These are phyloP conservation scores for Eucalyptus melliodora DNA, from an alignment of 345 rosid species.

Conservation along the genomic window DNA sequence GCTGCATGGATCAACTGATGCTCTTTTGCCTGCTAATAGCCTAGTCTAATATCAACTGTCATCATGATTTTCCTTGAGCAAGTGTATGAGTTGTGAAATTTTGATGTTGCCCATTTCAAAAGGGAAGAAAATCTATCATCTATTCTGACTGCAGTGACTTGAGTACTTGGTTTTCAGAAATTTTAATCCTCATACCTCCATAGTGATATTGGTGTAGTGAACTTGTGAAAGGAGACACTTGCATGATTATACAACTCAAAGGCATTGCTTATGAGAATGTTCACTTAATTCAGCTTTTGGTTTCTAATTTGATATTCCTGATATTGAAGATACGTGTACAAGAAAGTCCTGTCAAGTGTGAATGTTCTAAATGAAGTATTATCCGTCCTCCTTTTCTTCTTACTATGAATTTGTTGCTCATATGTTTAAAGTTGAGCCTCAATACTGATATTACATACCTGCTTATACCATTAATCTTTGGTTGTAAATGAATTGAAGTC, in stretches of 20 bases:
- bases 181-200: background rate
- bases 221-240: background rate
- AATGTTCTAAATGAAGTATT: background rate
- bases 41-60: background rate
- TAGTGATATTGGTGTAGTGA: background rate
- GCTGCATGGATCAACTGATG: background rate
- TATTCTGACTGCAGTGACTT: background rate
- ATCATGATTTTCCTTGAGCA: background rate
- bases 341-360: background rate
- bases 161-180: background rate
- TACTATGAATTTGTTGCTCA: background rate
- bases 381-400: background rate
- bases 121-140: background rate
- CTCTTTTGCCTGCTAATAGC: background rate
- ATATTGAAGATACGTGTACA: background rate
- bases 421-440: background rate
- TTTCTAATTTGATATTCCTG: background rate
- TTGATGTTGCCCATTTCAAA: background rate
- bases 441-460: background rate
- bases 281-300: background rate
- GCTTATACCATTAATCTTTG: background rate
- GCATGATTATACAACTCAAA: background rate
- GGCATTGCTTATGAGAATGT: background rate
- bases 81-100: background rate
- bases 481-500: background rate